A percentile compares a stretch with the other conserved stretches of the same genome.
Evolutionary conservation across 2,329 filamentous ascomycete species (phyloP).

Genomic region (Phialocephala subalpina): DNA sequence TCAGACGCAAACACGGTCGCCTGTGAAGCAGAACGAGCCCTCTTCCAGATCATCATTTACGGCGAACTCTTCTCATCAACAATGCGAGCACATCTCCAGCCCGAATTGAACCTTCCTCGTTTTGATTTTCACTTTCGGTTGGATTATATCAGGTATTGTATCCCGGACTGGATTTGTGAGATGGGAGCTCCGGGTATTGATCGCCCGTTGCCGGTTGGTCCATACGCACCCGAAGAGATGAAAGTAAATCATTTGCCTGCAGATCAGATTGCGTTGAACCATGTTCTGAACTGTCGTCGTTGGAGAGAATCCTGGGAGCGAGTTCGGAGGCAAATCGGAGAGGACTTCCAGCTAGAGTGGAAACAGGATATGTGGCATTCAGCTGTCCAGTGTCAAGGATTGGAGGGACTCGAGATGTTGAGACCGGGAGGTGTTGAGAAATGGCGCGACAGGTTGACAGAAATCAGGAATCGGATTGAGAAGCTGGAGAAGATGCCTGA

Average conservation of each 20-base stretch:
- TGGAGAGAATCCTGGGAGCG: conserved; percentile 17
- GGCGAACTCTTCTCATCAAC: conserved; percentile 12
- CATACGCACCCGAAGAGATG: background rate
- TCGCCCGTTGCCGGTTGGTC: background rate
- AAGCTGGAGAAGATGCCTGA: background rate
- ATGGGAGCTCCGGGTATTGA: background rate
- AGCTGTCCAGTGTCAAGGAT: conserved; percentile 18
- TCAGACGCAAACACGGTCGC: background rate
- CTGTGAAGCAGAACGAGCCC: conserved; percentile 9
- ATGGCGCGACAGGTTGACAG: background rate
- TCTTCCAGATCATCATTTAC: conserved; percentile 10
- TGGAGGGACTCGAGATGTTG: conserved; percentile 18
- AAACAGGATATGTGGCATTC: conserved; percentile 21
- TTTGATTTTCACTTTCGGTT: background rate
- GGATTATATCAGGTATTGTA: conserved; percentile 8
- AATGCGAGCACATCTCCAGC: conserved; percentile 15
- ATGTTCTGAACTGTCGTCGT: conserved; percentile 9
- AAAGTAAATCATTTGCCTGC: background rate
- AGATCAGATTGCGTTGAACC: conserved; percentile 16
- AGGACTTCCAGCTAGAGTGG: conserved; percentile 22
- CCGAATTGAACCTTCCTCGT: conserved; percentile 17
- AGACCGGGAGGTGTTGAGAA: background rate
- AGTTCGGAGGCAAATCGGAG: background rate
- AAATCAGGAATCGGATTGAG: background rate
- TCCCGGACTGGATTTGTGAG: background rate